These are phyloP conservation scores for Lyophyllum atratum DNA, from an alignment of 768 basidiomycete genomes.

Conservation along the genomic window DNA sequence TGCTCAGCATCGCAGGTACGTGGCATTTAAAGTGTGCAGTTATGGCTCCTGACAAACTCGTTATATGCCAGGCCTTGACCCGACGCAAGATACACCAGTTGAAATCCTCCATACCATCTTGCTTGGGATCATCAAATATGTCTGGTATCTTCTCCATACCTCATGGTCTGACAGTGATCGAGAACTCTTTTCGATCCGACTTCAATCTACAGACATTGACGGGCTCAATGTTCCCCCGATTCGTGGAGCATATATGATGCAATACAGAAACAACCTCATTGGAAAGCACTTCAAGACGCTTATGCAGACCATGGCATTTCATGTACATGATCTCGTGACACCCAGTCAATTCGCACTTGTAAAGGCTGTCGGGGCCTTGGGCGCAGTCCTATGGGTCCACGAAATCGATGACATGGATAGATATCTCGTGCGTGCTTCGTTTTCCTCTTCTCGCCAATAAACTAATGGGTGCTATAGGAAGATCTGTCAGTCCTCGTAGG, in stretches of 20 bases:
- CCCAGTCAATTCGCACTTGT: conserved; percentile 24
- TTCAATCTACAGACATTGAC: conserved; percentile 24
- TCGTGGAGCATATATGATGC: conserved; percentile 30
- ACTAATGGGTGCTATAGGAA: conserved; percentile 9
- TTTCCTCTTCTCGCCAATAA: neutral
- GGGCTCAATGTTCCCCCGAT: conserved; percentile 28
- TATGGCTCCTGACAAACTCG: neutral
- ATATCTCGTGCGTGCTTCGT: conserved; percentile 25
- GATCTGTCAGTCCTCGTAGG: conserved; percentile 23
- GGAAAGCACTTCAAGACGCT: conserved; percentile 38
- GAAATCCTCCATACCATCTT: conserved; percentile 40
- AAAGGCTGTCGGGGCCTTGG: conserved; percentile 32
- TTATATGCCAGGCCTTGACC: conserved; percentile 22
- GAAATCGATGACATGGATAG: conserved; percentile 25
- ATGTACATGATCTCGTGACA: conserved; percentile 21
- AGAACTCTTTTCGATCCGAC: conserved; percentile 23
- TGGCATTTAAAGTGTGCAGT: neutral
- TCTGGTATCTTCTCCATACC: conserved; percentile 27
- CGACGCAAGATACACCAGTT: conserved; percentile 31
- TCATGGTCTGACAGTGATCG: conserved; percentile 19
- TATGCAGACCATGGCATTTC: conserved; percentile 30
- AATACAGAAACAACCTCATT: conserved; percentile 34
- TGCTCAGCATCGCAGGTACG: conserved; percentile 20
- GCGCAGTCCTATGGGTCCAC: conserved; percentile 30
- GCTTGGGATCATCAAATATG: conserved; percentile 37